Evolutionary conservation across 768 basidiomycete species (phyloP).

Genomic region (Boletus reticulatus): DNA sequence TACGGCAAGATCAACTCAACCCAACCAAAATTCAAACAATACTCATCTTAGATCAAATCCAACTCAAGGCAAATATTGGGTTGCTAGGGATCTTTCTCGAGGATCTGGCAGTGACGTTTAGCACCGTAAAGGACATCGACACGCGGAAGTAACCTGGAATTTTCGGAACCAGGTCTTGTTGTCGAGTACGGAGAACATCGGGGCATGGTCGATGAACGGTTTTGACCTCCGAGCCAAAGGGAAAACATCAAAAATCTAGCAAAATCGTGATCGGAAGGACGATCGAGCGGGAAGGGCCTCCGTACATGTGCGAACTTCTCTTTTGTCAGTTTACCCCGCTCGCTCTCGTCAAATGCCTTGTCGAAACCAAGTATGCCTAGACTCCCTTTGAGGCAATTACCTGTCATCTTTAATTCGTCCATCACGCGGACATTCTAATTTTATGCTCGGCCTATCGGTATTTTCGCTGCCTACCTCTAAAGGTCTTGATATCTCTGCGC

Average conservation of each 20-base stretch:
- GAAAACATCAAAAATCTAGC: constrained; percentile 92
- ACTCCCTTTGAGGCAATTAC: constrained; percentile 96
- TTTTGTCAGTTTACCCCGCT: constrained; percentile 84
- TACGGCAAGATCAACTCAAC: too few relatives aligned
- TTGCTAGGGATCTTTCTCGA: constrained; percentile 91
- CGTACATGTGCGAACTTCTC: constrained; percentile 92
- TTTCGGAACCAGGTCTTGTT: constrained; percentile 99
- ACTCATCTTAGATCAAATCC: too few relatives aligned
- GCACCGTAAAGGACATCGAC: neutral
- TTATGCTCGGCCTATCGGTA: constrained; percentile 96
- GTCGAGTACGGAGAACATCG: constrained; percentile 95
- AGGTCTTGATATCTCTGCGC: constrained; percentile 93
- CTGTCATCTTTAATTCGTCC: constrained; percentile 99
- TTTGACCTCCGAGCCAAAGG: constrained; percentile 87
- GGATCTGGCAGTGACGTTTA: constrained; percentile 52
- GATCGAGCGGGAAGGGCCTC: neutral
- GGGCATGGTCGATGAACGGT: constrained; percentile 96
- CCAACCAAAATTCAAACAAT: too few relatives aligned
- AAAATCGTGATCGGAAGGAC: neutral
- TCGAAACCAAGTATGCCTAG: constrained; percentile 93
- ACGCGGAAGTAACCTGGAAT: constrained; percentile 69
- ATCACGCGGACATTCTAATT: constrained; percentile 98
- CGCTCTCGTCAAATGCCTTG: constrained; percentile 81
- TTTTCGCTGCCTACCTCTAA: constrained; percentile 95
- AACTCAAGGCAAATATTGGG: constrained; percentile 43